phyloP scores from a whole-genome alignment of 352 stramenopile species.

The Globisporangium okanoganense region DNA sequence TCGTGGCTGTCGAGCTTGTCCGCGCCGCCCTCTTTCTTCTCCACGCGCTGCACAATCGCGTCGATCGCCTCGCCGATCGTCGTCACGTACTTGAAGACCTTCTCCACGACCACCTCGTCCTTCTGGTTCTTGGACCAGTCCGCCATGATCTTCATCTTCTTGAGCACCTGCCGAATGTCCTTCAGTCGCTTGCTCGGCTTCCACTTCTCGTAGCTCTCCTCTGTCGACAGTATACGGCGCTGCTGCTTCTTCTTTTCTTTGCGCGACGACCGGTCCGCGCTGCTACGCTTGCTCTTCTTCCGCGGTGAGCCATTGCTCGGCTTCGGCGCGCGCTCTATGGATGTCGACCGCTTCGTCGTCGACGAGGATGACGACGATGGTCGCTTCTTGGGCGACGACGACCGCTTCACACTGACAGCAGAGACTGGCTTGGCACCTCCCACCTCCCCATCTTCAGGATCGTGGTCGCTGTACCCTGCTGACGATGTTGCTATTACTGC shows the following conservation, averaged over 20 bases:
- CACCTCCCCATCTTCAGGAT: slow-evolving; percentile 58
- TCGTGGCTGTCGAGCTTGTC: slow-evolving; percentile 23
- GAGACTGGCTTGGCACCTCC: slow-evolving; percentile 1
- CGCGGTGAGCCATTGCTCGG: slow-evolving; percentile 19
- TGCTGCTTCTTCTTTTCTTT: slow-evolving; percentile 15
- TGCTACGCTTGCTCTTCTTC: slow-evolving; percentile 25
- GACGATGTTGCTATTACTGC: slow-evolving; percentile 3
- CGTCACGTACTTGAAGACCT: slow-evolving; percentile 84
- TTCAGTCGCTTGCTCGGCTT: slow-evolving; percentile 70
- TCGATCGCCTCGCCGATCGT: slow-evolving; percentile 81
- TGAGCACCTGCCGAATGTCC: slow-evolving; percentile 74
- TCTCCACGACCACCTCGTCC: slow-evolving; percentile 82
- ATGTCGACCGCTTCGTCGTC: slow-evolving; percentile 26
- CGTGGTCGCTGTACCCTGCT: slow-evolving; percentile 20
- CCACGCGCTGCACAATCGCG: slow-evolving; percentile 51
- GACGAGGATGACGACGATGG: slow-evolving; percentile 5
- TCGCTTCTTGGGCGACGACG: neutral
- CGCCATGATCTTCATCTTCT: slow-evolving; percentile 87
- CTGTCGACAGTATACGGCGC: slow-evolving; percentile 32
- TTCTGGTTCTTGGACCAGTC: slow-evolving; percentile 79
- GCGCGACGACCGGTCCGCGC: slow-evolving; percentile 1
- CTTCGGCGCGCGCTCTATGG: slow-evolving; percentile 20
- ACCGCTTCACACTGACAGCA: slow-evolving; percentile 7
- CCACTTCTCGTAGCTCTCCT: slow-evolving; percentile 74
- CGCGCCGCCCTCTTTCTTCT: slow-evolving; percentile 17